Evolutionary conservation across 306 rosid genomes (phyloP), one percentile per base, ranked within the genome.

Genomic region (Castanospermum australe): DNA sequence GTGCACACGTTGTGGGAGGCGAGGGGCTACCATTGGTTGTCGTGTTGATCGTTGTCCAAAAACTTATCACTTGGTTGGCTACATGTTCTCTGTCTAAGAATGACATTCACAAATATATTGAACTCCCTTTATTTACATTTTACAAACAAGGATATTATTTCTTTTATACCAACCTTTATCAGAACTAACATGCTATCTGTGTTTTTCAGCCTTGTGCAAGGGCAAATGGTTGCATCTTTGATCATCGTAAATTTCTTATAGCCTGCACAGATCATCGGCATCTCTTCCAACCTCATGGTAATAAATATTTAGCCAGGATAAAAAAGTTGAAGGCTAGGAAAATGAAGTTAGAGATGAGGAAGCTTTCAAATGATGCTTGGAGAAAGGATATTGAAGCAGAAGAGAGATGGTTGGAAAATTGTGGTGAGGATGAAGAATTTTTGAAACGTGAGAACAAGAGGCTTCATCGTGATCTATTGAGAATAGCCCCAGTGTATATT

Each of bases 351-450:
- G 99, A 91, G 83, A 66, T 87, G 60, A 92, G 92, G 84, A 95
- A 92, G 87, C 66, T 75, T 68, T 87, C 97, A 77, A 95, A 89
- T 81, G 99, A 95, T 82, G 91, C 92, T 63, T 82, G 68, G 72
- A 87, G 91, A 71, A 95, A 83, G 91, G 99, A 95, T 73, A 84
- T 95, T 77, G 97, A 87, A 77, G 93, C 97, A 66, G 99, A 95
- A 83, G 98, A 95, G 86, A 92, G 85, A 87, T 95, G 99, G 99
- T 79, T 95, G 68, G 99, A 95, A 83, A 95, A 95, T 59, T 95
- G 99, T 81, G 99, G 99, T 6, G 99, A 95, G 89, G 99, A 95
- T 85, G 99, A 95, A 82, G 99, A 95, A 77, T 95, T 95, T 90
- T 86, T 95, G 91, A 95, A 95, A 84, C 94, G 99, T 41, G 99